Conservation (phyloP, 179 eudicot species). For the Silene coronaria region DNA sequence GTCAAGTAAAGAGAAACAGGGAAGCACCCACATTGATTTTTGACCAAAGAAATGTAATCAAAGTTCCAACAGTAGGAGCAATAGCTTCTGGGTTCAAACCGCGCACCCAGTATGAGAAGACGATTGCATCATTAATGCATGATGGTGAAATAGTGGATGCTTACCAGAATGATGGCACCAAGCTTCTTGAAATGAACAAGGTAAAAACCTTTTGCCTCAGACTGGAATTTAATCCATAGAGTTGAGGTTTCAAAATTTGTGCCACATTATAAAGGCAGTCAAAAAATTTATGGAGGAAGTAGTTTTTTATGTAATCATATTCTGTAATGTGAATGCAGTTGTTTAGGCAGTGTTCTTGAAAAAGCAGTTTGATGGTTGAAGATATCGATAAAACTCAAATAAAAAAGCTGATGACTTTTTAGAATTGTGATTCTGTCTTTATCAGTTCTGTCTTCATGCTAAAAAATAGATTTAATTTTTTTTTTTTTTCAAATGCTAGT, state of each 20-base stretch:
- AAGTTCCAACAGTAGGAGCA: slow-evolving; percentile 76
- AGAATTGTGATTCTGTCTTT: background rate
- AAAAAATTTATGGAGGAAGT: too few species aligned
- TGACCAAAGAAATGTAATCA: slow-evolving; percentile 47
- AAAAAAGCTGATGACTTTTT: background rate
- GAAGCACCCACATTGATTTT: slow-evolving; percentile 75
- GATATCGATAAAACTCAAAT: background rate
- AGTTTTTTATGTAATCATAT: background rate
- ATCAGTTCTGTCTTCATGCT: background rate
- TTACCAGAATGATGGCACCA: slow-evolving; percentile 74
- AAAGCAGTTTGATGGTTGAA: background rate
- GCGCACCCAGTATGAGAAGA: slow-evolving; percentile 73
- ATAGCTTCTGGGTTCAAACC: slow-evolving; percentile 94
- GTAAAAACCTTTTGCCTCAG: slow-evolving; percentile 27
- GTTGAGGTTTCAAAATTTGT: background rate
- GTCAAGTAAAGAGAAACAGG: slow-evolving; percentile 64
- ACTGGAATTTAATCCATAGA: background rate
- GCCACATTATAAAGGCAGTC: background rate
- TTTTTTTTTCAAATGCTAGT: background rate
- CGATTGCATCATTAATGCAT: slow-evolving; percentile 59
- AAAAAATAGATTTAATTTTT: background rate
- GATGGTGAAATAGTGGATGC: slow-evolving; percentile 65
- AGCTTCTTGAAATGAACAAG: slow-evolving; percentile 87
- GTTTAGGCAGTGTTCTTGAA: background rate
- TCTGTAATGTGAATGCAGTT: background rate